These are phyloP conservation scores for Calonectria naviculata DNA, from an alignment of 2,329 filamentous ascomycete species.

Conservation along the genomic window DNA sequence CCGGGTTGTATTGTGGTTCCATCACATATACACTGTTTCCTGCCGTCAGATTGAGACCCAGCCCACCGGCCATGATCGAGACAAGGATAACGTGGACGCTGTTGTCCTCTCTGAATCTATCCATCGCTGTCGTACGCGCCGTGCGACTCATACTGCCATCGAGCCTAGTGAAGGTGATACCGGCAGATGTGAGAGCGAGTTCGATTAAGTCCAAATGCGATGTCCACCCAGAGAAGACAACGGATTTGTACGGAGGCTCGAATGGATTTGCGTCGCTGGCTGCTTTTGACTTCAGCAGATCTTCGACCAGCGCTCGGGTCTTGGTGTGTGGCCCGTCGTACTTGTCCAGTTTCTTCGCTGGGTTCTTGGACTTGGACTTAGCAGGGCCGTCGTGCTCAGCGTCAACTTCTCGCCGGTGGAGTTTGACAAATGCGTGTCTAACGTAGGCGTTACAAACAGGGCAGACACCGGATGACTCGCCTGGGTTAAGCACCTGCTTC, in stretches of 20 bases:
- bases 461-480: conserved; percentile 66
- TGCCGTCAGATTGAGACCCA: conserved; percentile 90
- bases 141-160: conserved; percentile 88
- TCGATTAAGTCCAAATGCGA: conserved; percentile 93
- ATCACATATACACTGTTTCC: conserved; percentile 93
- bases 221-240: conserved; percentile 98
- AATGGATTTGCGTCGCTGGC: conserved; percentile 70
- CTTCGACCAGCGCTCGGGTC: conserved; percentile 82
- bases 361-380: conserved; percentile 45
- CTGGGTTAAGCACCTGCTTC: conserved; percentile 48
- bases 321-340: conserved; percentile 94
- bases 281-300: conserved; percentile 73
- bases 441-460: conserved; percentile 75
- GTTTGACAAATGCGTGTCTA: conserved; percentile 72
- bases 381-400: conserved; percentile 66
- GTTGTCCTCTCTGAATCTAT: conserved; percentile 79
- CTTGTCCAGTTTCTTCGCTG: conserved; percentile 69
- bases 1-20: conserved; percentile 98
- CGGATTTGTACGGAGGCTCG: conserved; percentile 86
- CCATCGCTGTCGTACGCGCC: conserved; percentile 80
- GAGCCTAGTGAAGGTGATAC: conserved; percentile 81
- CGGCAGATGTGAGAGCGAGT: conserved; percentile 75
- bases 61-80: conserved; percentile 90
- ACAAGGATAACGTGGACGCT: conserved; percentile 85
- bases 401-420: conserved; percentile 72